phyloP scores from a whole-genome alignment of 2,329 filamentous ascomycete species.

The Alternaria angustiovoidea region DNA sequence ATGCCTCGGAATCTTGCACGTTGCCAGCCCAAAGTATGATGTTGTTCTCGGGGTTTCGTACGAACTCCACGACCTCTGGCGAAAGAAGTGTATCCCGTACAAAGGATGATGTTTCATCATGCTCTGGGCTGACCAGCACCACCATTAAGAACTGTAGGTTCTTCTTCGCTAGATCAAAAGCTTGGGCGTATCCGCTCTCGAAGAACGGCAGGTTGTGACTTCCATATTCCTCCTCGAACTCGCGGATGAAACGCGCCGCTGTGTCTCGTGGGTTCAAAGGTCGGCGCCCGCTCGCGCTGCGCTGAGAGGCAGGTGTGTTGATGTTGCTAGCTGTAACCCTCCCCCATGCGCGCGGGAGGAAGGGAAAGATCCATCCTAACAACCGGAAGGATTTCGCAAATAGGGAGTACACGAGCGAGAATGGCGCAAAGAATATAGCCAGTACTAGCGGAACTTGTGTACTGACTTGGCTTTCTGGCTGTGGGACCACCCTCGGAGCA shows the following conservation, averaged over 20 bases:
- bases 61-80: constrained; percentile 74
- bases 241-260: constrained; percentile 84
- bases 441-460: constrained; percentile 79
- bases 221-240: constrained; percentile 95
- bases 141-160: constrained; percentile 93
- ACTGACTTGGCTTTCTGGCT: constrained; percentile 69
- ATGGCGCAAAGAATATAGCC: constrained; percentile 79
- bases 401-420: constrained; percentile 78
- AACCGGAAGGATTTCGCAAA: constrained; percentile 74
- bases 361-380: constrained; percentile 79
- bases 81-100: constrained; percentile 82
- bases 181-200: constrained; percentile 90
- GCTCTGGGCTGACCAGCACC: constrained; percentile 86
- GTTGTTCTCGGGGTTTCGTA: constrained; percentile 78
- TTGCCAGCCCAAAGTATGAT: constrained; percentile 93
- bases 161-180: constrained; percentile 86
- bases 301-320: constrained; percentile 52
- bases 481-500: constrained; percentile 87
- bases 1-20: constrained; percentile 91
- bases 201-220: constrained; percentile 75
- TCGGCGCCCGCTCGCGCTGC: constrained; percentile 73
- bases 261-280: constrained; percentile 86
- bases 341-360: constrained; percentile 72
- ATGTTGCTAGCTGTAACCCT: constrained; percentile 60
- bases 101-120: constrained; percentile 88